Base-by-base conservation (phyloP, 306 rosid genomes). In the Cajanus cajan region DNA sequence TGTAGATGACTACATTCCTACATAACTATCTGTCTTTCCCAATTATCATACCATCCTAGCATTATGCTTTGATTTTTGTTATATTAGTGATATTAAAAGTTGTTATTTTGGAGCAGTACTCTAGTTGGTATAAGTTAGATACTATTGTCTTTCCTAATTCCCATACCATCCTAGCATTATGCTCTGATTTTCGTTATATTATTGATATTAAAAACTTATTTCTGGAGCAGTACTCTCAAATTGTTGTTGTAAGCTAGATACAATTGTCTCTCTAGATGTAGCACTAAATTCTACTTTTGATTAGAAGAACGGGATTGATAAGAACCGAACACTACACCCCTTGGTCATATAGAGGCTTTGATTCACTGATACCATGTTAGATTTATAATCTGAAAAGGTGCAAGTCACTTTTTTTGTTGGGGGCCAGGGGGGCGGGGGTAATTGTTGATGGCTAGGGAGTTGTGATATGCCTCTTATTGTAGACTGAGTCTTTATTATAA, bases 391-490 rank as follows among this genome's bases (percentile, higher is more conserved):
- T 51, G 11, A 36, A 57, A 72, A 71, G 5, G 37, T 64, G 15
- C 2, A 9, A 68, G 54, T 31, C 63, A 25, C 61, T 16, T 24
- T 58, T 48, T 34, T n/a, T n/a, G n/a, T n/a, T n/a, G n/a, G 31
- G 31, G 31, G 3, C 2, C 2, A 3, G 7, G 28, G 3, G 67
- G 0, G 22, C 1, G 62, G 37, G 54, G 54, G 71, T 36, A 65
- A 24, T 34, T 72, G 22, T 22, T 66, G 18, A 48, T 78, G 73
- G 15, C 52, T 40, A 54, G 34, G 50, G 40, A 79, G 55, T 31
- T 64, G 6, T 48, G 37, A 69, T 41, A 51, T 69, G 74, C 58
- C 58, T 59, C 43, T 31, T 66, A 64, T 76, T 70, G 41, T 57
- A 22, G 43, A 65, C 74, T 34, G n/a, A 25, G 45, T 50, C 72